Conservation (phyloP, 306 rosid species). For the Citrullus amarus region DNA sequence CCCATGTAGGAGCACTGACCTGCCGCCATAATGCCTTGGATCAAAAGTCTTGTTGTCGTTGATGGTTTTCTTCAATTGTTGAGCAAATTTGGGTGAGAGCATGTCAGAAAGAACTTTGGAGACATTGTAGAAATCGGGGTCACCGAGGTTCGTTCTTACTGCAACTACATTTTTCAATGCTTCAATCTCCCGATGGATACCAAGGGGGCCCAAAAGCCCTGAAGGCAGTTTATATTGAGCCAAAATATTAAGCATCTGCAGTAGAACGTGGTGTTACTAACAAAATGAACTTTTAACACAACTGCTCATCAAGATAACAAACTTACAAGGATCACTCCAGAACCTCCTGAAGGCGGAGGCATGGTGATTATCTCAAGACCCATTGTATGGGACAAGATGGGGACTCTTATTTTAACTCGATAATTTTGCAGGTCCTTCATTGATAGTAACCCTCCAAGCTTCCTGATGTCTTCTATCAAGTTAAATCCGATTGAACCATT, state of each 20-base stretch:
- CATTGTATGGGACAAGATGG: conserved; percentile 26
- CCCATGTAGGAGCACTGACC: conserved; percentile 26
- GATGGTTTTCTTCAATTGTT: conserved; percentile 40
- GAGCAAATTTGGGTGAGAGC: conserved; percentile 65
- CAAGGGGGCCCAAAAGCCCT: conserved; percentile 57
- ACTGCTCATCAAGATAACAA: background rate
- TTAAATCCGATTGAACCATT: conserved; percentile 46
- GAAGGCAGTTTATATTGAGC: conserved; percentile 45
- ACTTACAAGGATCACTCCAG: conserved; percentile 65
- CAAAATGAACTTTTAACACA: background rate
- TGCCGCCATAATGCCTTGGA: conserved; percentile 61
- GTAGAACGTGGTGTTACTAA: background rate
- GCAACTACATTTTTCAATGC: conserved; percentile 68
- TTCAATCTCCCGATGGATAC: conserved; percentile 60
- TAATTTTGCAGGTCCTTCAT: conserved; percentile 49
- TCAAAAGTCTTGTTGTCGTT: conserved; percentile 50
- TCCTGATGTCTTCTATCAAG: conserved; percentile 48
- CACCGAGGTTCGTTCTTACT: conserved; percentile 76
- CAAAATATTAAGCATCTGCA: conserved; percentile 71
- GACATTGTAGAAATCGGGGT: conserved; percentile 60
- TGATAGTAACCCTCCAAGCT: conserved; percentile 55
- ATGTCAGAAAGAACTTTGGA: conserved; percentile 51
- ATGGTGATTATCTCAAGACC: conserved; percentile 53
- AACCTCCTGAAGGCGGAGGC: conserved; percentile 96
- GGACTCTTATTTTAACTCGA: conserved; percentile 28